These are phyloP conservation scores for Modicella reniformis DNA, from an alignment of 371 early-diverging fungal genomes.

Conservation along the genomic window DNA sequence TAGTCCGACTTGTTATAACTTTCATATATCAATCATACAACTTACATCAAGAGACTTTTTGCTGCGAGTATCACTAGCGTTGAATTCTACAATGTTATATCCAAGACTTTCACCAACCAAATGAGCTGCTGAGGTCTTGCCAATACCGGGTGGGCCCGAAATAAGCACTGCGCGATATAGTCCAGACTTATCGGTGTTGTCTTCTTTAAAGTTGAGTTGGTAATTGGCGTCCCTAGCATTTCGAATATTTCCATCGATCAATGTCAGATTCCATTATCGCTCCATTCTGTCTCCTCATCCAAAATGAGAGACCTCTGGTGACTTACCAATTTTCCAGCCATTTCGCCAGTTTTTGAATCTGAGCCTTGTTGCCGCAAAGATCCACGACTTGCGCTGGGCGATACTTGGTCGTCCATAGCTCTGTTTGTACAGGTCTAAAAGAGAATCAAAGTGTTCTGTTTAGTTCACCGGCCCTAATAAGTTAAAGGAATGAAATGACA, in stretches of 20 bases:
- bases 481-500: not conserved
- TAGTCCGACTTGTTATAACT: not conserved
- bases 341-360: conserved; percentile 71
- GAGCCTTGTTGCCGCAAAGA: conserved; percentile 91
- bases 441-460: not conserved
- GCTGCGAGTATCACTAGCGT: conserved; percentile 98
- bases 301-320: not conserved
- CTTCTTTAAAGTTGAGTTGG: conserved; percentile 52
- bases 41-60: conserved; percentile 85
- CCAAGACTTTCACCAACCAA: conserved; percentile 85
- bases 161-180: conserved; percentile 82
- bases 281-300: not conserved
- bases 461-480: not conserved
- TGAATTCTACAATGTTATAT: conserved; percentile 94
- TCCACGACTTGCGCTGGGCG: conserved; percentile 86
- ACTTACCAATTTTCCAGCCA: conserved; percentile 83
- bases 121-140: conserved; percentile 98
- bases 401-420: conserved; percentile 98
- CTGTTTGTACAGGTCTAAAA: conserved; percentile 28
- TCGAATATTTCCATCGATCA: not conserved
- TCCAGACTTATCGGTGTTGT: conserved; percentile 49
- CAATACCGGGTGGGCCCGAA: conserved; percentile 98
- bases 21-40: not conserved
- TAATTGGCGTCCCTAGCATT: conserved; percentile 53
- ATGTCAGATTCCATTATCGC: too few relatives aligned